Conservation (phyloP, 2,329 filamentous ascomycete genomes). For the Rugonectria rugulosa region DNA sequence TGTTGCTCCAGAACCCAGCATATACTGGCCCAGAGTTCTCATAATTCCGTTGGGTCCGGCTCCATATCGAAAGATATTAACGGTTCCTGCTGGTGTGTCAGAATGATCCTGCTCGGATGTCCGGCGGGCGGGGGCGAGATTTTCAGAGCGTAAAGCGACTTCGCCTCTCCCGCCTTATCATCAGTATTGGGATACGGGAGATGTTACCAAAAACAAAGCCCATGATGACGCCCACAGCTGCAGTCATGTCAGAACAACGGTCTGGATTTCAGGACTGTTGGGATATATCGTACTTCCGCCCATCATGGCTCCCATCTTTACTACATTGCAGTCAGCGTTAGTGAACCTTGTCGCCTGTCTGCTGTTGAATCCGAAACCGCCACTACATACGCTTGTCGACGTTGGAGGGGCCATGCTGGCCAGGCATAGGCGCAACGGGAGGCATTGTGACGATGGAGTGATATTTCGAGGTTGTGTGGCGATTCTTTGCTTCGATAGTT, state of each 20-base stretch:
- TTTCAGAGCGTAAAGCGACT: conserved; percentile 1
- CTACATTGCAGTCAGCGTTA: conserved; percentile 33
- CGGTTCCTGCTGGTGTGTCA: conserved; percentile 69
- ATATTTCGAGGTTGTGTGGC: neutral
- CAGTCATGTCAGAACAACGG: conserved; percentile 41
- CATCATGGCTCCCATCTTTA: conserved; percentile 98
- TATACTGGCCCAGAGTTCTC: conserved; percentile 94
- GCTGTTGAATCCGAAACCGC: conserved; percentile 8
- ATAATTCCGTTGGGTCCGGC: conserved; percentile 93
- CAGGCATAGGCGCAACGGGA: conserved; percentile 50
- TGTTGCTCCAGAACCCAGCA: conserved; percentile 92
- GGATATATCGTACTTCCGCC: conserved; percentile 81
- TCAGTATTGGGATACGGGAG: conserved; percentile 4
- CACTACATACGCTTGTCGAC: conserved; percentile 59
- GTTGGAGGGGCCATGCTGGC: conserved; percentile 58
- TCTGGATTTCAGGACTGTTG: neutral
- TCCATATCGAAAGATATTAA: conserved; percentile 95
- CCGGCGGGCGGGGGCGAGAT: neutral
- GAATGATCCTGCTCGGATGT: neutral
- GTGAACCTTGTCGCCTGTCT: conserved; percentile 14
- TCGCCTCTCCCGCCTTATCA: neutral
- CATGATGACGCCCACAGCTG: conserved; percentile 94
- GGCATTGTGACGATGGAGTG: conserved; percentile 44
- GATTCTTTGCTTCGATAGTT: neutral
- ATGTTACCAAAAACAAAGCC: conserved; percentile 92